A percentile compares a stretch with the other conserved stretches of the same genome.
phyloP scores from a whole-genome alignment of 352 stramenopile genomes.

The Phytophthora vignae region DNA sequence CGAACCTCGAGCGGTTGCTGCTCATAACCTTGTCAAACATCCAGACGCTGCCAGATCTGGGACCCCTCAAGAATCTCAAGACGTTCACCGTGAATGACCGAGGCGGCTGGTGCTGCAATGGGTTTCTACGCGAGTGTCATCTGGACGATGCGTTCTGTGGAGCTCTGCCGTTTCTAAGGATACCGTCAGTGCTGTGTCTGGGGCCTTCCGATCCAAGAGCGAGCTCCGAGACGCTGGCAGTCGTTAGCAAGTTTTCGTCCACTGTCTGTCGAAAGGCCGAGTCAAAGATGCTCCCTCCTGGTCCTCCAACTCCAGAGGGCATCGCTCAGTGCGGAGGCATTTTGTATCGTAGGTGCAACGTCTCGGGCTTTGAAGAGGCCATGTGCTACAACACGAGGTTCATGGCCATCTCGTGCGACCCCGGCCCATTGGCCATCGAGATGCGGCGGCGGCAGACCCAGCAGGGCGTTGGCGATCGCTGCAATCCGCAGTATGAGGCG shows the following conservation, averaged over 20 bases:
- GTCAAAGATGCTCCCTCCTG: not conserved
- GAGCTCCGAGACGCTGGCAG: not conserved
- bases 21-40: not conserved
- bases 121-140: conserved; percentile 3
- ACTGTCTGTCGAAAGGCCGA: too few species aligned
- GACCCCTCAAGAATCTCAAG: conserved; percentile 1
- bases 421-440: conserved; percentile 18
- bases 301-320: conserved; percentile 1
- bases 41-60: not conserved
- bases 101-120: conserved; percentile 3
- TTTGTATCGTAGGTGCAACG: conserved; percentile 7
- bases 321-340: conserved; percentile 3
- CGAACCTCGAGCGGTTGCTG: conserved; percentile 30
- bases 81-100: not conserved
- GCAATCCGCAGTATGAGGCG: conserved; percentile 28
- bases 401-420: conserved; percentile 3
- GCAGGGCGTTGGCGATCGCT: conserved; percentile 21
- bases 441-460: conserved; percentile 31
- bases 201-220: not conserved
- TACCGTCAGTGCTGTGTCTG: too few species aligned
- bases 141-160: conserved; percentile 7
- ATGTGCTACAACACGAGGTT: conserved; percentile 19
- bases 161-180: not conserved
- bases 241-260: too few species aligned
- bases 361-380: conserved; percentile 3